These are phyloP conservation scores for Diutina pseudorugosa DNA, from an alignment of 1,139 yeast genomes.

Conservation along the genomic window DNA sequence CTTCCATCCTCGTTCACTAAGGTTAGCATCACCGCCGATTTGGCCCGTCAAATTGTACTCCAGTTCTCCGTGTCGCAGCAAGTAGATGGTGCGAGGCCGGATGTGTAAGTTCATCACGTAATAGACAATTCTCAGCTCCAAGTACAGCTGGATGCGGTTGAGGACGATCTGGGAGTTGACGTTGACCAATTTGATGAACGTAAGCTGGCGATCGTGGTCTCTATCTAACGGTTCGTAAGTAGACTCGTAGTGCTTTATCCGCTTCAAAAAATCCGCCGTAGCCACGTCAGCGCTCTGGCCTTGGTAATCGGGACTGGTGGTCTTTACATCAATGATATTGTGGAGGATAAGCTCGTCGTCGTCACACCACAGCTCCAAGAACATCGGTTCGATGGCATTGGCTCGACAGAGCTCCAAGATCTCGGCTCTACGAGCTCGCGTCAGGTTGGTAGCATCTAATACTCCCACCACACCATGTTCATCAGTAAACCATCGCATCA, in stretches of 20 bases:
- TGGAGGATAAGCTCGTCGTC: slow-evolving; percentile 67
- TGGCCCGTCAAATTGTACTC: slow-evolving; percentile 86
- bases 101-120: slow-evolving; percentile 93
- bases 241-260: slow-evolving; percentile 63
- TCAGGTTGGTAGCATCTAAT: slow-evolving; percentile 78
- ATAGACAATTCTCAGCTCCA: slow-evolving; percentile 88
- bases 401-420: slow-evolving; percentile 52
- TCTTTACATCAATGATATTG: slow-evolving; percentile 75
- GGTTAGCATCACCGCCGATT: slow-evolving; percentile 89
- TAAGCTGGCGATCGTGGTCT: slow-evolving; percentile 45
- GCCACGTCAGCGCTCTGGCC: slow-evolving; percentile 65
- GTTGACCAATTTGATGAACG: slow-evolving; percentile 79
- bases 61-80: slow-evolving; percentile 93
- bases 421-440: slow-evolving; percentile 57
- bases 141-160: slow-evolving; percentile 76
- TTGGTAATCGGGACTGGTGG: slow-evolving; percentile 79
- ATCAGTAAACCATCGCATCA: slow-evolving; percentile 77
- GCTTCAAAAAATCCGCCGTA: slow-evolving; percentile 53
- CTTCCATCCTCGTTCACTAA: slow-evolving; percentile 75
- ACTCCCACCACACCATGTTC: slow-evolving; percentile 85
- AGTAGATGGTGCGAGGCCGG: slow-evolving; percentile 84
- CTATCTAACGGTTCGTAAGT: slow-evolving; percentile 64
- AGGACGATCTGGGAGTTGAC: slow-evolving; percentile 81
- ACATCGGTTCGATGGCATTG: slow-evolving; percentile 74
- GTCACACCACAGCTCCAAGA: slow-evolving; percentile 85